phyloP scores from a whole-genome alignment of 1,284 basidiomycete genomes.

The Leccinum fallax region DNA sequence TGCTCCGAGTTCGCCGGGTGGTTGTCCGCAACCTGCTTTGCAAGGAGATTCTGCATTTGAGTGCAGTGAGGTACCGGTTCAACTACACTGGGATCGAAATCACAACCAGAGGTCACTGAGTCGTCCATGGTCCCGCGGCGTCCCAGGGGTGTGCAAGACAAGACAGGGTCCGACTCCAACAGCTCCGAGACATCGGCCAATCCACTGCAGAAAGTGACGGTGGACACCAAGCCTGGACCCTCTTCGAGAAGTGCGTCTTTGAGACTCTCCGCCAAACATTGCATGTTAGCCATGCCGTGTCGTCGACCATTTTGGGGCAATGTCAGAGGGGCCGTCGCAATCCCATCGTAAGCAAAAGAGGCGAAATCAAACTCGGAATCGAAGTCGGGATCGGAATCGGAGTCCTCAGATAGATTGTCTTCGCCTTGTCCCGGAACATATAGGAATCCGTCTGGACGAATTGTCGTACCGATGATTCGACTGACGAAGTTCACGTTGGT shows the following conservation, averaged over 20 bases:
- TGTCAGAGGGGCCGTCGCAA: background rate
- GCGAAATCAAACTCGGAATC: background rate
- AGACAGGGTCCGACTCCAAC: background rate
- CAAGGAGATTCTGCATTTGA: too few species aligned
- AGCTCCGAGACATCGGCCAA: constrained; percentile 4
- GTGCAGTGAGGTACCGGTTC: too few species aligned
- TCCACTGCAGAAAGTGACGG: background rate
- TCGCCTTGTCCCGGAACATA: background rate
- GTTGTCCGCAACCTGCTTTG: too few species aligned
- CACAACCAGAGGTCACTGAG: too few species aligned
- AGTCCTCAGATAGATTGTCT: background rate
- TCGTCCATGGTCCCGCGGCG: background rate
- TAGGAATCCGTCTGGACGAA: constrained; percentile 16
- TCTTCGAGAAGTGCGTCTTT: background rate
- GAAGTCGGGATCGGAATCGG: background rate
- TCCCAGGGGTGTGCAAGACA: background rate
- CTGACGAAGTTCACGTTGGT: constrained; percentile 17
- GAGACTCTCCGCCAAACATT: constrained; percentile 4
- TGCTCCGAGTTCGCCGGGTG: too few species aligned
- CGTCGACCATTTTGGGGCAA: constrained; percentile 5
- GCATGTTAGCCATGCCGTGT: constrained; percentile 19
- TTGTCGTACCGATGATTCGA: constrained; percentile 21
- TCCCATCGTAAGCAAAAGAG: constrained; percentile 4
- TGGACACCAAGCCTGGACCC: background rate
- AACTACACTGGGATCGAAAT: too few species aligned